Base-by-base conservation (phyloP, 805 yeast genomes). In the Ogataea trehaloabstinens region DNA sequence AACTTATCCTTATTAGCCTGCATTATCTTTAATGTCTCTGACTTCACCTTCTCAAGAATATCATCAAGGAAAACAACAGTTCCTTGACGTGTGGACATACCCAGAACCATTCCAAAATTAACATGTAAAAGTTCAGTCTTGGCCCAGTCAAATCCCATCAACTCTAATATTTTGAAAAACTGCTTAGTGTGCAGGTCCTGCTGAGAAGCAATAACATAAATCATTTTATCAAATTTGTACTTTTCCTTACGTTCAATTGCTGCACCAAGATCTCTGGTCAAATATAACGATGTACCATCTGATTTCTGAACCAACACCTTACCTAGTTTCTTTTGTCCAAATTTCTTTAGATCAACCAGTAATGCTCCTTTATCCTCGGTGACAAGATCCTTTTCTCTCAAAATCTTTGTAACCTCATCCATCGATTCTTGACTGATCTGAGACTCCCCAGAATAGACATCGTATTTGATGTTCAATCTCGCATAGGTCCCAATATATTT, bases 1-100 rank as follows among this genome's bases (percentile, higher is more conserved):
- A 89, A 93, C 67, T 93, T 93, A 51, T 73, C 82, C 63, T 82
- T 88, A 65, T 91, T 93, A 68, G 81, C 81, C 68, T 83, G 80
- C 98, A 93, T 93, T 40, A 93, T 96, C 53, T 87, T 93, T 60
- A 89, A 95, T 96, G 93, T 93, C 56, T 86, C 78, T 40, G 85
- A 87, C 68, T 85, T 85, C 43, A 96, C 89, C 65, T 88, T 96
- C 67, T 91, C 93, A 53, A 93, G 73, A 53, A 93, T 93, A 57
- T 79, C 84, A 66, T 93, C 96, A 56, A 93, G 75, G 75, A 93
- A 93, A n/a, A 93, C 98, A 46, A 93, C 99, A 24, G 96, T 93
- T 52, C 99, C 99, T 67, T 82, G 86, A 72, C 99, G 82, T 42
- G 99, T 93, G 19, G 95, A 85, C 99, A 93, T 93, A 54, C 99